Base-by-base conservation (phyloP, 768 basidiomycete genomes). In the Crucibulum laeve region DNA sequence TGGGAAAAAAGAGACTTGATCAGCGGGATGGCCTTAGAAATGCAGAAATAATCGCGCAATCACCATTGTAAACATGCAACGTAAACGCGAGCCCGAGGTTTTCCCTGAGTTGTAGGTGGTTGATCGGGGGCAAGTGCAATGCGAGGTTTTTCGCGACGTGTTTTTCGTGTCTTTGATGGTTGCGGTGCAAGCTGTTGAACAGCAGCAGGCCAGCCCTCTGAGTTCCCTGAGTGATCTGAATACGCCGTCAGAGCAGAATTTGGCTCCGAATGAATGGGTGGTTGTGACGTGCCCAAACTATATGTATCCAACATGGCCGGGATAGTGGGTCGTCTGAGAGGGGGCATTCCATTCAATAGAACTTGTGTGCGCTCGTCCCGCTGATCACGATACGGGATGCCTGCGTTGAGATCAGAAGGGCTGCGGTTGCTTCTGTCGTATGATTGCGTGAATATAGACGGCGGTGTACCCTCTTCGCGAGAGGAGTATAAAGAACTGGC, bases 21-120 rank as follows among this genome's bases (percentile, higher is more conserved):
- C 35, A 21, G 15, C 21, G 45, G 34, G 49, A 35, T 38, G 25
- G 35, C 44, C 24, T 40, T 36, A 23, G 51, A 45, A 34, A 46
- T 33, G 49, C 28, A 18, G 28, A 28, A 40, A 25, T 22, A 10
- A 60, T 72, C 14, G 4, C 25, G 23, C 21, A 30, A 10, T 23
- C 50, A 86, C 87, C 87, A 89, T 61, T 87, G 86, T 14, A 83
- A 21, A 59, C 87, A 91, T 18, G 87, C 88, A 28, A 89, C 82
- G 50, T 79, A 91, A 18, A 89, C 87, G 25, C 87, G 74, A 15
- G 78, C 74, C 15, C 87, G 74, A 17, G 77, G 81, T 52, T 77
- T 87, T n/a, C 87, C 87, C 58, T 89, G 84, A 0, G 85, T 84
- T 0, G 87, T 90, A 34, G 84, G 79, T 2, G 87, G 87, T 53